Base-by-base conservation (phyloP, 495 filamentous ascomycete genomes). In the Penicillium longicatenatum region DNA sequence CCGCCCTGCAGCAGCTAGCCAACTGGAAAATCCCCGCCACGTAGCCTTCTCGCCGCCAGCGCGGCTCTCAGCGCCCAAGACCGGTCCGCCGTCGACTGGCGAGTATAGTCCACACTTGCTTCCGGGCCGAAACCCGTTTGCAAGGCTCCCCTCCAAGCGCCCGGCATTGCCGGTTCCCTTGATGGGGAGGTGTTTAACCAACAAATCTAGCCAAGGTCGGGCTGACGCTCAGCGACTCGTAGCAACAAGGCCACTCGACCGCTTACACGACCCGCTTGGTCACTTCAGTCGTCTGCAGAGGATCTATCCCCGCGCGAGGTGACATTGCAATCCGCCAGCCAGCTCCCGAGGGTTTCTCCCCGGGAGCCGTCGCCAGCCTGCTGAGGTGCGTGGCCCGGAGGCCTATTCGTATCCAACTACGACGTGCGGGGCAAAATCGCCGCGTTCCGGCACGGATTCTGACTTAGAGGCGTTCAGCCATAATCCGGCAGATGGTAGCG, bases 391-490 rank as follows among this genome's bases (percentile, higher is more conserved):
- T 50, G 54, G 50, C 64, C 61, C 54, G 61, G 63, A 70, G 66
- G 68, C 80, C 80, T 86, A 86, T 86, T 84, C 80, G 76, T 82
- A 84, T 84, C 77, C 82, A 69, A 79, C 76, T 85, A 84, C 80
- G 75, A 83, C 75, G 79, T 83, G 79, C 81, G 73, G 79, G 73
- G 74, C 70, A 73, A 77, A 80, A 73, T 84, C 79, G 75, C 75
- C 79, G 53, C 53, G 53, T 55, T 55, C 53, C 53, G 53, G 53
- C 53, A 55, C 53, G 53, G 50, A 53, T 53, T 53, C 50, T 53
- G 50, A 53, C 50, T 53, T 53, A 53, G 50, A 53, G 50, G 50
- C 50, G 50, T 53, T 53, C 50, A 53, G 50, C 50, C 50, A 53
- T 53, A 53, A 53, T 53, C 80, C 80, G 81, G 82, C 82, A 82